These are phyloP conservation scores for Globisporangium perplexum DNA, from an alignment of 352 stramenopile species.

Conservation along the genomic window DNA sequence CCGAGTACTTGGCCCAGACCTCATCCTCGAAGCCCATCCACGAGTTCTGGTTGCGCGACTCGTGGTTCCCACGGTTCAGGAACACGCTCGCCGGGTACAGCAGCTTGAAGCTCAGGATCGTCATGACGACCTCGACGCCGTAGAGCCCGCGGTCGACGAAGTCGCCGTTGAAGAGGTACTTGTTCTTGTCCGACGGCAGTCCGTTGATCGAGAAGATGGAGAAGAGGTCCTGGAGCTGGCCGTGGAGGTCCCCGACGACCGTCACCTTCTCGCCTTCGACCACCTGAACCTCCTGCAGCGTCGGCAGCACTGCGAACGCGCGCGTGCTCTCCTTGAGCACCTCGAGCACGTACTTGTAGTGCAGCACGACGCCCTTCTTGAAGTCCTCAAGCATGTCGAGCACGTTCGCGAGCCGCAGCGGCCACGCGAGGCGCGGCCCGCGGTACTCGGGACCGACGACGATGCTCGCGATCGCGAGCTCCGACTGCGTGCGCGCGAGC, in stretches of 20 bases:
- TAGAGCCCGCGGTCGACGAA: conserved; percentile 93
- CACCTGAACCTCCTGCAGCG: conserved; percentile 84
- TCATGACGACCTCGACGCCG: conserved; percentile 85
- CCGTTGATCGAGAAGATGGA: conserved; percentile 94
- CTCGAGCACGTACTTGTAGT: conserved; percentile 90
- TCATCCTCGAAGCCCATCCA: conserved; percentile 93
- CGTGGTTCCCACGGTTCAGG: conserved; percentile 95
- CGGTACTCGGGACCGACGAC: conserved; percentile 55
- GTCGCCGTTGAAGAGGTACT: conserved; percentile 96
- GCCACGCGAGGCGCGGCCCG: conserved; percentile 78
- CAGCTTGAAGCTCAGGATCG: conserved; percentile 65
- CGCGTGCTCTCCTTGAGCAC: conserved; percentile 71
- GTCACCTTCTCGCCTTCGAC: conserved; percentile 87
- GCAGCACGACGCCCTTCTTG: conserved; percentile 81
- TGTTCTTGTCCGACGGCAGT: conserved; percentile 85
- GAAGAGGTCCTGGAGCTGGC: conserved; percentile 93
- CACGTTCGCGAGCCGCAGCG: conserved; percentile 79
- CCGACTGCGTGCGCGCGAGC: conserved; percentile 43
- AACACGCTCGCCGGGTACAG: conserved; percentile 83
- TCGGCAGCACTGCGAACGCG: conserved; percentile 55
- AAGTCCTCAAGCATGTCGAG: conserved; percentile 89
- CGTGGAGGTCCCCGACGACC: conserved; percentile 91
- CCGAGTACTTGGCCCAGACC: conserved; percentile 81
- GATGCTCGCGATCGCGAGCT: conserved; percentile 48
- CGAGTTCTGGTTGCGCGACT: conserved; percentile 92